Evolutionary conservation across 305 asterid species (phyloP).

Genomic region (Striga hermonthica): DNA sequence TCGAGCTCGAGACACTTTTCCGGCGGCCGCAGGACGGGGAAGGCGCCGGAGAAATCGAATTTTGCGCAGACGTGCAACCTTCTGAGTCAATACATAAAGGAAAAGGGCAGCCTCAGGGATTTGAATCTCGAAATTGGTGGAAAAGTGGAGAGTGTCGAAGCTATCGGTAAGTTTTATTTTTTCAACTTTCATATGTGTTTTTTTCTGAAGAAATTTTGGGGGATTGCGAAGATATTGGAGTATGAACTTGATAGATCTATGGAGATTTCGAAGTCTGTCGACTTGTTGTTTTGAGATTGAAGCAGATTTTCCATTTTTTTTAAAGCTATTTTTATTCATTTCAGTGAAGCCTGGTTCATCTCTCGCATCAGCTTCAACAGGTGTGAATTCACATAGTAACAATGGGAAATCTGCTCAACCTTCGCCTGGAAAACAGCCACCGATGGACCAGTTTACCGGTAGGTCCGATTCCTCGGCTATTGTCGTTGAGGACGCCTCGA

Average conservation of each 20-base stretch:
- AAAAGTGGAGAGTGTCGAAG: slow-evolving; percentile 40
- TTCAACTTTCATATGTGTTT: no score
- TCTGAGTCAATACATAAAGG: slow-evolving; percentile 59
- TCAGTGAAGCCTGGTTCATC: slow-evolving; percentile 53
- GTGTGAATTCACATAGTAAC: slow-evolving; percentile 31
- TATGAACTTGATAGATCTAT: slow-evolving; percentile 24
- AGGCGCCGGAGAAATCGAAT: slow-evolving; percentile 45
- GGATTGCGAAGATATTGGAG: no score
- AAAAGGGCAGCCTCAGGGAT: slow-evolving; percentile 51
- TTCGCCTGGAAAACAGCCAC: slow-evolving; percentile 19
- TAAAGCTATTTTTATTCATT: slow-evolving; percentile 13
- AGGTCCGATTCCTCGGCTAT: slow-evolving; percentile 12
- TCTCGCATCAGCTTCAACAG: slow-evolving; percentile 35
- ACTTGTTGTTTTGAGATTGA: no score
- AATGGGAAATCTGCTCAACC: slow-evolving; percentile 34
- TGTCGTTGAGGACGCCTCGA: slow-evolving; percentile 30
- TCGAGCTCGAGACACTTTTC: slow-evolving; percentile 34
- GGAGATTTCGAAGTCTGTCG: not conserved
- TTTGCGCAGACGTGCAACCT: slow-evolving; percentile 66
- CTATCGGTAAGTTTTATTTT: slow-evolving; percentile 35
- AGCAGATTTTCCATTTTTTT: no score
- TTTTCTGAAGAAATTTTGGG: not conserved
- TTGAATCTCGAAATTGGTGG: slow-evolving; percentile 58
- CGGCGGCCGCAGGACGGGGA: slow-evolving; percentile 30
- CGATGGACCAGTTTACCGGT: not conserved